Evolutionary conservation across 768 basidiomycete species (phyloP), one percentile per base, ranked within the genome.

Genomic region (Lyophyllum atratum): DNA sequence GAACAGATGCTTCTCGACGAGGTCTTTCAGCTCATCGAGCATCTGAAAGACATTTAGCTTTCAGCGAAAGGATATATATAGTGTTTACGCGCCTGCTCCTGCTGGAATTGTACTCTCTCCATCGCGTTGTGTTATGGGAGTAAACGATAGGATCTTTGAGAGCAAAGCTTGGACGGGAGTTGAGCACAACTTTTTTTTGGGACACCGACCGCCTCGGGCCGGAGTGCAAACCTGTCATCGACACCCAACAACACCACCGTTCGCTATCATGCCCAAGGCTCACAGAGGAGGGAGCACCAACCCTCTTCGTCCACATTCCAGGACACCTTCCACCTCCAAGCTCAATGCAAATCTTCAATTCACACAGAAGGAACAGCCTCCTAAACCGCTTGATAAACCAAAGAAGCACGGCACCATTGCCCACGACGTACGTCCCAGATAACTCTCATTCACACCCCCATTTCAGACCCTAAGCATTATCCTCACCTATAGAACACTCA

Each of bases 41-140:
- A 95, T 95, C 84, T 90, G 68, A 42, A n/a, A 49, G 45, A 39
- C 9, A 31, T 24, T 56, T 58, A 59, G 64, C 60, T 26, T 49
- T 45, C 14, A 56, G 11, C 15, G 26, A 19, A 45, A 31, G 17
- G 39, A 17, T 44, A 33, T 31, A 6, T 10, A 43, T 11, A 15
- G 14, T 34, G 53, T 46, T 52, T 25, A 54, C 76, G 49, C 54
- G 82, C 87, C 86, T 92, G 89, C 86, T 96, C 94, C 72, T 95
- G 91, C 73, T 95, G 87, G 65, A 89, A 95, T 57, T 96, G 90
- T 0, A 96, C 94, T 62, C 92, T 84, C 81, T 98, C 95, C 95
- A 98, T 95, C 58, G 22, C 72, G 63, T 52, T 56, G 24, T 37
- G 26, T 45, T 47, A 58, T 50, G 54, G 46, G n/a, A 24, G 22